Conservation (phyloP, 345 rosid genomes). For the Euphorbia pulcherrima region DNA sequence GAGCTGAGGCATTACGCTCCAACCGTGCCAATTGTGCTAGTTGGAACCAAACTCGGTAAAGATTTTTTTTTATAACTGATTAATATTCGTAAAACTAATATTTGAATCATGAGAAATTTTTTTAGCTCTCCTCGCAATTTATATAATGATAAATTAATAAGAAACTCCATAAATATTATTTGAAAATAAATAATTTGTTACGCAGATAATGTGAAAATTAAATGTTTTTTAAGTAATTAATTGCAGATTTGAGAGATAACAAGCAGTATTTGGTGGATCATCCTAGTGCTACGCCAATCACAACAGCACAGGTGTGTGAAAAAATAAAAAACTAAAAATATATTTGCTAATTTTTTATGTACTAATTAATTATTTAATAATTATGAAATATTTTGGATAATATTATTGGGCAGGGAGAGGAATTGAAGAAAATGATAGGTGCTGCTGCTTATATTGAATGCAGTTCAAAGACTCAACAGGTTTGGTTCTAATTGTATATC, state of each 20-base stretch:
- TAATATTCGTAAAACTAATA: too few relatives aligned
- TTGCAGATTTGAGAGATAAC: slow-evolving; percentile 49
- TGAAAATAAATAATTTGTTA: too few relatives aligned
- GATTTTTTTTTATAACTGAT: too few relatives aligned
- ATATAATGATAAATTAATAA: too few relatives aligned
- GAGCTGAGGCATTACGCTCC: slow-evolving; percentile 61
- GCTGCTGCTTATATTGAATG: slow-evolving; percentile 51
- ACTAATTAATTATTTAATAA: background rate
- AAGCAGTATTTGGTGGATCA: slow-evolving; percentile 44
- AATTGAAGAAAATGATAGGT: slow-evolving; percentile 48
- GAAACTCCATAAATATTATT: too few relatives aligned
- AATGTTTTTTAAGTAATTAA: too few relatives aligned
- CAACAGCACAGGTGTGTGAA: slow-evolving; percentile 39
- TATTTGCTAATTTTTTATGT: background rate
- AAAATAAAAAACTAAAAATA: background rate
- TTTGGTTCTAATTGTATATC: slow-evolving; percentile 9
- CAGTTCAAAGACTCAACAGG: slow-evolving; percentile 59
- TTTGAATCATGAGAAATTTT: too few relatives aligned
- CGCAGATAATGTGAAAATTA: too few relatives aligned
- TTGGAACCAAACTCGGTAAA: slow-evolving; percentile 52
- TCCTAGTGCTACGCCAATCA: slow-evolving; percentile 41
- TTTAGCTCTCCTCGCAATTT: too few relatives aligned
- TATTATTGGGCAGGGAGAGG: slow-evolving; percentile 39
- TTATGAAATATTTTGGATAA: background rate
- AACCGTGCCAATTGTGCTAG: slow-evolving; percentile 46